These are phyloP conservation scores for sunflower (Helianthus annuus) DNA, from an alignment of 129 eudicot species.

Conservation along the genomic window DNA sequence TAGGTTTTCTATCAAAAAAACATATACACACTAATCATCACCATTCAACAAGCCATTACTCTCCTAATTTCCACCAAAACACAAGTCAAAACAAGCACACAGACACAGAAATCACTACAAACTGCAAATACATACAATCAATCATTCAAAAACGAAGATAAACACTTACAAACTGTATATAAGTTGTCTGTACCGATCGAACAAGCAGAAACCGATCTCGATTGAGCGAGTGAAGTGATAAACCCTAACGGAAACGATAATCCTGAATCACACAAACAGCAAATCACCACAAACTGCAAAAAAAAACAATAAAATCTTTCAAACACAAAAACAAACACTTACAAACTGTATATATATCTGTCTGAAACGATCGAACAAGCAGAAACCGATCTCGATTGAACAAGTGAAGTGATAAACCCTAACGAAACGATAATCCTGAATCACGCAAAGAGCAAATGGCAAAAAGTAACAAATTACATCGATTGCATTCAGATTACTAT, in stretches of 20 bases:
- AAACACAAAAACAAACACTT: no score
- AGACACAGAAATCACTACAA: constrained; percentile 9
- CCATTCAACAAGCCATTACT: constrained; percentile 5
- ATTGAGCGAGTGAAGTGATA: constrained; percentile 23
- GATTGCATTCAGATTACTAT: constrained; percentile 20
- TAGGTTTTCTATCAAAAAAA: constrained; percentile 10
- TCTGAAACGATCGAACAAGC: no score
- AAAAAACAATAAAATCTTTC: neutral
- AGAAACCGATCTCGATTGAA: no score
- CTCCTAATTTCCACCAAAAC: constrained; percentile 15
- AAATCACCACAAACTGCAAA: constrained; percentile 13
- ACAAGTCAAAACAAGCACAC: constrained; percentile 4
- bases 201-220: constrained; percentile 17
- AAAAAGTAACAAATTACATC: constrained; percentile 21
- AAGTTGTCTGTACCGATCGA: constrained; percentile 12
- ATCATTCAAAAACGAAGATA: neutral
- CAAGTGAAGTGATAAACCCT: no score
- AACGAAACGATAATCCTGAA: no score
- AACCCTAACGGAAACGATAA: constrained; percentile 31
- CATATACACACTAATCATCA: constrained; percentile 2
- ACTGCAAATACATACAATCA: neutral
- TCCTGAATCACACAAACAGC: constrained; percentile 34
- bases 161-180: constrained; percentile 30
- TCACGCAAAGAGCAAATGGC: no score
- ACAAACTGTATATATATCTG: no score